These are phyloP conservation scores for Warburgia ugandensis DNA, from an alignment of 164 flowering plant species.

Conservation along the genomic window DNA sequence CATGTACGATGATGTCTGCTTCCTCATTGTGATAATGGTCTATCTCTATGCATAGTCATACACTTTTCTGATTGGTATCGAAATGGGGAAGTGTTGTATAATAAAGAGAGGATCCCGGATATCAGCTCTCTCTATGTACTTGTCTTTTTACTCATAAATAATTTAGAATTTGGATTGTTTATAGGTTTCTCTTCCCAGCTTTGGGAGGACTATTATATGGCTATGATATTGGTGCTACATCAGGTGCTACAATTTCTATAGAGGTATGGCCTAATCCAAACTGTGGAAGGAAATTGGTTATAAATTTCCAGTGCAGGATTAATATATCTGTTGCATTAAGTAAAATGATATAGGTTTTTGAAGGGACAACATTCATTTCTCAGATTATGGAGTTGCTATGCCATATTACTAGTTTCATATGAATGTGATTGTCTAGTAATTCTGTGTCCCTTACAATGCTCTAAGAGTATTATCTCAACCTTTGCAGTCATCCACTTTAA, in stretches of 20 bases:
- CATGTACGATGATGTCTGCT: no score
- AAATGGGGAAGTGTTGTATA: no score
- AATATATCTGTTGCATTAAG: not conserved
- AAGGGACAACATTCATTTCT: no score
- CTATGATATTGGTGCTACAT: slow-evolving; percentile 90
- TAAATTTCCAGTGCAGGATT: not conserved
- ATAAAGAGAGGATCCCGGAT: no score
- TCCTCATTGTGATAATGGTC: no score
- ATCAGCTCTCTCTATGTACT: not conserved
- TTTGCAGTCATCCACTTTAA: slow-evolving; percentile 63
- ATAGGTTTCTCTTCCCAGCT: slow-evolving; percentile 88
- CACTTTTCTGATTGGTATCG: no score
- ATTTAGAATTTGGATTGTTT: not conserved
- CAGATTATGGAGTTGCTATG: no score
- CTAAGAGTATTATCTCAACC: slow-evolving; percentile 2
- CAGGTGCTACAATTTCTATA: slow-evolving; percentile 70
- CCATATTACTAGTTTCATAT: no score
- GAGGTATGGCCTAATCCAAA: slow-evolving; percentile 32
- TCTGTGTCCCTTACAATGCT: no score
- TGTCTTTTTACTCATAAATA: not conserved
- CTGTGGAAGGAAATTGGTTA: not conserved
- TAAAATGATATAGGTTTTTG: no score
- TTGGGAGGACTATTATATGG: slow-evolving; percentile 85
- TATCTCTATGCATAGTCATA: no score
- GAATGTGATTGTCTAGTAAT: no score